A percentile compares a stretch with the other conserved stretches of the same genome.
These are phyloP conservation scores for Lactifluus subvellereus DNA, from an alignment of 768 basidiomycete species.

Conservation along the genomic window DNA sequence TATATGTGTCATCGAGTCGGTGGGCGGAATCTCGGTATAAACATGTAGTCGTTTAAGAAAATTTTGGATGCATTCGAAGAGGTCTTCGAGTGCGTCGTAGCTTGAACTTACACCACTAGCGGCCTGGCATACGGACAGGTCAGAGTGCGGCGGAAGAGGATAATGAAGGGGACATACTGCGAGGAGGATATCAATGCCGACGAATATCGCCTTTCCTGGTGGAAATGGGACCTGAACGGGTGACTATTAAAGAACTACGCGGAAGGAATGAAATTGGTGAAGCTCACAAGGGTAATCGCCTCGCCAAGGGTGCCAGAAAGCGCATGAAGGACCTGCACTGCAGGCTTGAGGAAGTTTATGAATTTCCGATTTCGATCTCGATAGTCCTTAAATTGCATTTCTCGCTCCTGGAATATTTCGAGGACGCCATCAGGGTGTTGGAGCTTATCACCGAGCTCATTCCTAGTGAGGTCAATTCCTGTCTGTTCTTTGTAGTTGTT, in stretches of 20 bases:
- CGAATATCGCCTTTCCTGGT: constrained; percentile 6
- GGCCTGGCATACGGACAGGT: not conserved
- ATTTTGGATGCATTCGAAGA: not conserved
- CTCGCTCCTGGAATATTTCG: not conserved
- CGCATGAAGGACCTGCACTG: not conserved
- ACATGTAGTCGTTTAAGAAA: constrained; percentile 3
- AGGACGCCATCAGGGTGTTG: not conserved
- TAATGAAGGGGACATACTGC: not conserved
- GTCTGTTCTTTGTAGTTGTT: constrained; percentile 6
- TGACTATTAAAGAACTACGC: not conserved
- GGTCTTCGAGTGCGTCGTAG: not conserved
- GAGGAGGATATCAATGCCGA: constrained; percentile 9
- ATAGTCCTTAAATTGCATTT: constrained; percentile 8
- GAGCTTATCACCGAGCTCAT: not conserved
- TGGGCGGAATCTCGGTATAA: not conserved
- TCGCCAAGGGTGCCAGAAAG: constrained; percentile 5
- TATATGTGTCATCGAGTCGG: not conserved
- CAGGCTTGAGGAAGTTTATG: constrained; percentile 7
- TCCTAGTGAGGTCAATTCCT: not conserved
- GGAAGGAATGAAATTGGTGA: not conserved
- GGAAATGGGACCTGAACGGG: not conserved
- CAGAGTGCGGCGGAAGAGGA: not conserved
- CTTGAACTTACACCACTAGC: not conserved
- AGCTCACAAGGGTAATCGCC: not conserved
- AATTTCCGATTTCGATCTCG: constrained; percentile 6